These are phyloP conservation scores for Zalaria obscura DNA, from an alignment of 2,329 filamentous ascomycete species.

Conservation along the genomic window DNA sequence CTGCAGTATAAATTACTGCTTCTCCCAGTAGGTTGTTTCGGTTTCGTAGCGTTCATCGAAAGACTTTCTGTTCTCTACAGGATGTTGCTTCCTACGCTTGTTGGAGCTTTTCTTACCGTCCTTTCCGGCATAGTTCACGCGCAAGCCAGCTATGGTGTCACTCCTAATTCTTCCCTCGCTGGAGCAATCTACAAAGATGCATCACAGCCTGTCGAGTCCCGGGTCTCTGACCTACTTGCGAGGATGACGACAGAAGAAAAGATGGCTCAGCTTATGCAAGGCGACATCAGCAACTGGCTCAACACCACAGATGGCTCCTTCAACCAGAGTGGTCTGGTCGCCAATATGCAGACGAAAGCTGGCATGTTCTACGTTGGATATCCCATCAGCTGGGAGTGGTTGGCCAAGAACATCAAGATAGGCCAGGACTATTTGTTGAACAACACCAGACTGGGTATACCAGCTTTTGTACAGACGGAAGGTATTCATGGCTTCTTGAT, in stretches of 20 bases:
- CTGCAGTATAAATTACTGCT: too few species aligned
- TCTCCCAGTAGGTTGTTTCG: too few species aligned
- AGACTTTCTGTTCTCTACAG: too few species aligned
- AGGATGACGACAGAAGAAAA: conserved; percentile 67
- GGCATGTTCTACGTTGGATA: conserved; percentile 61
- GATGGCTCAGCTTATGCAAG: conserved; percentile 46
- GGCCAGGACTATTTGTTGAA: conserved; percentile 57
- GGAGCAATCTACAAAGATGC: conserved; percentile 48
- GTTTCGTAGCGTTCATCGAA: too few species aligned
- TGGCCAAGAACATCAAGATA: conserved; percentile 46
- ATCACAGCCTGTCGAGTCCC: conserved; percentile 44
- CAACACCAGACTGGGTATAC: conserved; percentile 55
- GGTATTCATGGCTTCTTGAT: conserved; percentile 60
- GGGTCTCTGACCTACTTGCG: conserved; percentile 52
- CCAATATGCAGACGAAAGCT: conserved; percentile 51
- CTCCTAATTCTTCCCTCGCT: conserved; percentile 13
- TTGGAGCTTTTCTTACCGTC: neutral
- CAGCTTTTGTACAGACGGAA: conserved; percentile 59
- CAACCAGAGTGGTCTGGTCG: conserved; percentile 52
- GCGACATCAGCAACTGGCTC: conserved; percentile 61
- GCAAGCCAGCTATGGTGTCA: conserved; percentile 1
- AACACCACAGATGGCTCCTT: conserved; percentile 52
- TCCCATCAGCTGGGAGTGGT: conserved; percentile 47
- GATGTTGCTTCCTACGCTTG: too few species aligned
- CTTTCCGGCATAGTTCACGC: neutral